Evolutionary conservation across 805 yeast genomes (phyloP).

Genomic region (Schwanniomyces pseudopolymorphus): DNA sequence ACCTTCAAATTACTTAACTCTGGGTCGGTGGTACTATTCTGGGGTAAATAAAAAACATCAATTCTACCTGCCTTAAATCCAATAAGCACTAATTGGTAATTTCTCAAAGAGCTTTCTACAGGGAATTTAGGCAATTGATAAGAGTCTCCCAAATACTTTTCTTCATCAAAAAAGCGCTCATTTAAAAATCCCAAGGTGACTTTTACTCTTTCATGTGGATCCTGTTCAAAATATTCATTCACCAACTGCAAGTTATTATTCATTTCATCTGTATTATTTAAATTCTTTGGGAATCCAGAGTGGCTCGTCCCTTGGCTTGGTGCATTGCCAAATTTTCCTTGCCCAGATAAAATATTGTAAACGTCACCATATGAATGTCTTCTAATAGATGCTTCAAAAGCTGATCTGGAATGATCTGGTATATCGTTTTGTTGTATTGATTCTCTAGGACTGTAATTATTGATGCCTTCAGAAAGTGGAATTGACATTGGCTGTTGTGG

Average conservation of each 20-base stretch:
- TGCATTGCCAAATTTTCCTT: neutral
- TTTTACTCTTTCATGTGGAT: slow-evolving; percentile 39
- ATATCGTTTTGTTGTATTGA: neutral
- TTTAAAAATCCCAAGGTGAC: slow-evolving; percentile 29
- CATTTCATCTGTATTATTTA: slow-evolving; percentile 6
- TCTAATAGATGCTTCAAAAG: slow-evolving; percentile 8
- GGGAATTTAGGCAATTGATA: slow-evolving; percentile 38
- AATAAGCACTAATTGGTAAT: slow-evolving; percentile 53
- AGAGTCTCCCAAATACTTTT: slow-evolving; percentile 24
- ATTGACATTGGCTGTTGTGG: slow-evolving; percentile 4
- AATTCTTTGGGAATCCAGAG: neutral
- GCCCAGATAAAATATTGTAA: slow-evolving; percentile 2
- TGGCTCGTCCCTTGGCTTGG: neutral
- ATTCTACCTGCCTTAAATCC: slow-evolving; percentile 78
- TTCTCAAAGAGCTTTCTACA: slow-evolving; percentile 34
- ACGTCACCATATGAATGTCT: slow-evolving; percentile 13
- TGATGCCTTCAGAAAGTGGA: neutral
- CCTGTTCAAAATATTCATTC: slow-evolving; percentile 35
- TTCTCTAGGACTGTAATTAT: slow-evolving; percentile 6
- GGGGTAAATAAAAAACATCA: slow-evolving; percentile 70
- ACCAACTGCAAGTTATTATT: slow-evolving; percentile 17
- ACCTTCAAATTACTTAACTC: slow-evolving; percentile 32
- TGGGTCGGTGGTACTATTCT: slow-evolving; percentile 12
- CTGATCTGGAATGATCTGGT: slow-evolving; percentile 1
- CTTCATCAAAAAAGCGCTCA: slow-evolving; percentile 30